Percentiles rank a stretch among this genome's conserved stretches.
phyloP scores from a whole-genome alignment of 805 yeast genomes.

The Ogataea nitratoaversa region DNA sequence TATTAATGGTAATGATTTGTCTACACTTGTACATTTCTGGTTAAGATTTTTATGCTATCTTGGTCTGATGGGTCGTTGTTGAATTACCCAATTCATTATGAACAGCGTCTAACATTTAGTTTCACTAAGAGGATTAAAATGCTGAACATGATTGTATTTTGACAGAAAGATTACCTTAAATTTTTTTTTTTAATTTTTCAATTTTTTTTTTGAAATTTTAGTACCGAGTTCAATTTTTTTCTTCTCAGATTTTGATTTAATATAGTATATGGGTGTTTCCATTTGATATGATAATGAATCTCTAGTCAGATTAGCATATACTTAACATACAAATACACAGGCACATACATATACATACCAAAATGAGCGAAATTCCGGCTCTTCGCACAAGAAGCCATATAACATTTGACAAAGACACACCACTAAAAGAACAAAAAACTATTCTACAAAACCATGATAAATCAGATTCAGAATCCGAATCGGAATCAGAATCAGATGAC shows the following conservation, averaged over 20 bases:
- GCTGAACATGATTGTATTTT: not conserved
- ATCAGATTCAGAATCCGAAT: constrained; percentile 5
- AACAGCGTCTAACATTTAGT: too few species aligned
- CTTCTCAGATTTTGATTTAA: not conserved
- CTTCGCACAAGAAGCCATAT: constrained; percentile 17
- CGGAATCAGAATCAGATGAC: constrained; percentile 22
- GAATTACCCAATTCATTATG: too few species aligned
- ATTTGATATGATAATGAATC: too few species aligned
- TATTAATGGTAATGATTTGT: constrained; percentile 13
- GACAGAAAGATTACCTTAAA: too few species aligned
- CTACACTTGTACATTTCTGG: constrained; percentile 15
- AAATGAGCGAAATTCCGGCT: constrained; percentile 6
- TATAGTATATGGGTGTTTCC: too few species aligned
- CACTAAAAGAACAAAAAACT: too few species aligned
- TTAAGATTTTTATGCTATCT: constrained; percentile 16
- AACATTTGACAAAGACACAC: constrained; percentile 12
- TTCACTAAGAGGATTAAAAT: too few species aligned
- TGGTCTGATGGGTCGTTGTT: constrained; percentile 13
- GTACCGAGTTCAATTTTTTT: not conserved
- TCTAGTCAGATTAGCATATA: too few species aligned
- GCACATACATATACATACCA: not conserved
- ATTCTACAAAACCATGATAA: too few species aligned
- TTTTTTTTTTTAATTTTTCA: too few species aligned
- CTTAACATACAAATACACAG: too few species aligned
- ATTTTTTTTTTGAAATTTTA: not conserved